Base-by-base conservation (phyloP, 768 basidiomycete species). In the Xerocomellus dryophilus region DNA sequence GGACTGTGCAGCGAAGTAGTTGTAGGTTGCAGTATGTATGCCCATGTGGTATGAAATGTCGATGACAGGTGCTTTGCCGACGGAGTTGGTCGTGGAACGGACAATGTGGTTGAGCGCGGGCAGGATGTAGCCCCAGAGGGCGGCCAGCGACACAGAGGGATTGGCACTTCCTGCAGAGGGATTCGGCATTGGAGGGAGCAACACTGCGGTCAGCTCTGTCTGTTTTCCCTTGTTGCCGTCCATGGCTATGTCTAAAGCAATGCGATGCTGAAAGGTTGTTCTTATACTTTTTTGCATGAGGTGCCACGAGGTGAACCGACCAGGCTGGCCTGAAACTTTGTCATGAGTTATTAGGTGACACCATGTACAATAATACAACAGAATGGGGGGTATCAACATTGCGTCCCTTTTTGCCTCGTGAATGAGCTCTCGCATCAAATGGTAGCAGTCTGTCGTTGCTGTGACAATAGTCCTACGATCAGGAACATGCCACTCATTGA, bases 21-120 rank as follows among this genome's bases (percentile, higher is more conserved):
- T 88, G 76, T 90, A 90, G 51, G 83, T 83, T n/a, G 87, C 85
- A n/a, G 88, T 87, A 68, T 90, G 86, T 36, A 90, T 84, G 54
- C 86, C 86, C 66, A 86, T 82, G 64, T 89, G 87, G 60, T 87
- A 86, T 25, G 73, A 78, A 52, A 86, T 78, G 59, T 88, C 88
- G 61, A 90, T 82, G 12, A 84, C 74, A 35, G 88, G 88, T 8
- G 85, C 82, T 66, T 85, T 88, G 58, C 74, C 69, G 47, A 74
- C 59, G 57, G 78, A 74, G 64, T 85, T 83, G 29, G 81, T 79
- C 25, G 86, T 79, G n/a, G 81, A 81, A 59, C 84, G 84, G 53
- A 90, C 74, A 65, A 90, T 88, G 66, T 90, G 86, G 64, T 89
- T 83, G 35, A 90, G 73, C 21, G 88, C 87, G 29, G 88, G 88